phyloP scores from a whole-genome alignment of 768 basidiomycete genomes.

The Tulasnella sp. region DNA sequence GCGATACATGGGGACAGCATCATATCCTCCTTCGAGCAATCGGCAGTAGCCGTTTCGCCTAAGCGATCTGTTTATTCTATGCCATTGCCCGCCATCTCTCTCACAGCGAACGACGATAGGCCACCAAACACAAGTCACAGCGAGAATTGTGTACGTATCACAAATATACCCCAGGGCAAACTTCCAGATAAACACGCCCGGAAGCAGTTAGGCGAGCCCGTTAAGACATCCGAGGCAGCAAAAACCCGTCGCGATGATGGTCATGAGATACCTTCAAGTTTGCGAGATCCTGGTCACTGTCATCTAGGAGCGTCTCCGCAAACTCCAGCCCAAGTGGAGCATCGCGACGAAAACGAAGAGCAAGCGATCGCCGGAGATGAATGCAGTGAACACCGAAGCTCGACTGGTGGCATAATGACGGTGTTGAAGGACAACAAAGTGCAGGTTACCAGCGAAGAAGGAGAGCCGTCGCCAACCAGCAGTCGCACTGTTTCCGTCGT shows the following conservation, averaged over 20 bases:
- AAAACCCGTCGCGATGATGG: too few species aligned
- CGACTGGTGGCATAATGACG: background rate
- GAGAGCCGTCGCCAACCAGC: background rate
- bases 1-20: slow-evolving; percentile 1
- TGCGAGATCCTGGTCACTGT: too few species aligned
- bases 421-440: too few species aligned
- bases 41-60: background rate
- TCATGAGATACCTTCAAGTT: too few species aligned
- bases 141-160: too few species aligned
- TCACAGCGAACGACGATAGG: background rate
- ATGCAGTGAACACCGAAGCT: background rate
- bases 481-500: background rate
- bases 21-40: background rate
- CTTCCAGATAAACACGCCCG: too few species aligned
- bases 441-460: background rate
- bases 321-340: background rate
- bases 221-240: too few species aligned
- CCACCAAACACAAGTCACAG: too few species aligned
- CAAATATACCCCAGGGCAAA: too few species aligned
- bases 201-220: too few species aligned
- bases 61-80: background rate
- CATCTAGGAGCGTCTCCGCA: too few species aligned
- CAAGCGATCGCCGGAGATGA: background rate
- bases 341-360: background rate
- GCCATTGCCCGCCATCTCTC: background rate